Evolutionary conservation across 73 alveolate genomes (phyloP), one percentile per base, ranked within the genome.

Genomic region (Blepharisma japonicum): DNA sequence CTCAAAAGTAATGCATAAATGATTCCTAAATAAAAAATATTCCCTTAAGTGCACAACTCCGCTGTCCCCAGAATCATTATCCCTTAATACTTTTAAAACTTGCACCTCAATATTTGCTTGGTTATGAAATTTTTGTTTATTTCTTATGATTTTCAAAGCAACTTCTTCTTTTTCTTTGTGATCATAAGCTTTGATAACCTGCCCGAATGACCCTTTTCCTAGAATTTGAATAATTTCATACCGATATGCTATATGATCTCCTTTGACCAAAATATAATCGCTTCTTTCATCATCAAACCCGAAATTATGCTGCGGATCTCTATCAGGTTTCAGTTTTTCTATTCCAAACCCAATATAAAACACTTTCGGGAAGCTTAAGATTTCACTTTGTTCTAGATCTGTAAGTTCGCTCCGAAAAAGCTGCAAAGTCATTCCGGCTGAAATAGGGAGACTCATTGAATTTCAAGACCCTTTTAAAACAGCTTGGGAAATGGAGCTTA

Each of bases 1-100:
- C 70, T 92, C 98, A 74, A 90, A 90, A 1, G 87, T 77, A 20
- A 92, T 80, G 45, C 98, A 92, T 71, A 85, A 21, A 61, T 61
- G 74, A 25, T 61, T 61, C 23, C 74, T 61, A 4, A 61, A 61
- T 9, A 61, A 8, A 25, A 61, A 61, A 9, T 20, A 14, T 61
- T 61, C 74, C 47, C 23, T 39, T 25, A 61, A 61, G 46, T 61
- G 74, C 38, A 61, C 74, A 20, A 61, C 39, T 25, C 18, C 18
- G 18, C 11, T 8, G 47, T 61, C 46, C 48, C 74, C 18, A 61
- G 42, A 32, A 32, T 61, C 74, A 5, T 61, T 61, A 18, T 61
- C 74, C 5, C 23, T 61, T 18, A 61, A 54, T 38, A 67, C 53
- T 56, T 89, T 77, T 25, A 77, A 55, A 39, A 77, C 55, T 20